Base-by-base conservation (phyloP, 768 basidiomycete genomes). In the Russula virescens region DNA sequence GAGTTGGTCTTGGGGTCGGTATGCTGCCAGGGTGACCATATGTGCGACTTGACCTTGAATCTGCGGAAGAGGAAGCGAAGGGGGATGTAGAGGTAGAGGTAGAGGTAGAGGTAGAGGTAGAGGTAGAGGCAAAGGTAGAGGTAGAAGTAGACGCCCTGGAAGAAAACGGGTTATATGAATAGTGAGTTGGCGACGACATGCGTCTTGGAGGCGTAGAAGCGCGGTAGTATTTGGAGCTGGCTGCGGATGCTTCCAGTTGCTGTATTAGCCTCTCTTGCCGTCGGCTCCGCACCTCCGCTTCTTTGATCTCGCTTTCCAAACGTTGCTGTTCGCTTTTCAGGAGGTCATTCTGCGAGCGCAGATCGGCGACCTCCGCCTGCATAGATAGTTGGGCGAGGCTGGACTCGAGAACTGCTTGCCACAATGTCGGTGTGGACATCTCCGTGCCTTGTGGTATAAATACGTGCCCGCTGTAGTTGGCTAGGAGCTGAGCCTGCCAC, bases 401-500 rank as follows among this genome's bases (percentile, higher is more conserved):
- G 2, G 82, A 78, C 31, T 82, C 79, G 35, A 83, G 64, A 16
- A 84, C 64, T 3, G 77, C 68, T 31, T 74, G 68, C n/a, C 73
- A 73, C 62, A 73, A 64, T 6, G 68, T 66, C 5, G 63, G 56
- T 25, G 70, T 46, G 18, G 71, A 71, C 19, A 58, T 28, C 45
- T 64, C 61, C 43, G 55, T 57, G 25, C 69, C 63, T 21, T 69
- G 74, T 1, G 80, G 74, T 14, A 79, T 69, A 64, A 85, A 80
- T 54, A 83, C 71, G 60, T 88, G 81, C 0, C 81, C 85, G 0
- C 84, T 86, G 66, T 78, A 86, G 55, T 86, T 78, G 3, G 77
- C 73, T 25, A 89, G 77, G 3, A 87, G 78, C 61, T 86, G 83
- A 0, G 83, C 81, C 66, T 89, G 82, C 85, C 86, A 89, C 64